Evolutionary conservation across 192 early-diverging fungal species (phyloP).

Genomic region (Glomus cerebriforme): DNA sequence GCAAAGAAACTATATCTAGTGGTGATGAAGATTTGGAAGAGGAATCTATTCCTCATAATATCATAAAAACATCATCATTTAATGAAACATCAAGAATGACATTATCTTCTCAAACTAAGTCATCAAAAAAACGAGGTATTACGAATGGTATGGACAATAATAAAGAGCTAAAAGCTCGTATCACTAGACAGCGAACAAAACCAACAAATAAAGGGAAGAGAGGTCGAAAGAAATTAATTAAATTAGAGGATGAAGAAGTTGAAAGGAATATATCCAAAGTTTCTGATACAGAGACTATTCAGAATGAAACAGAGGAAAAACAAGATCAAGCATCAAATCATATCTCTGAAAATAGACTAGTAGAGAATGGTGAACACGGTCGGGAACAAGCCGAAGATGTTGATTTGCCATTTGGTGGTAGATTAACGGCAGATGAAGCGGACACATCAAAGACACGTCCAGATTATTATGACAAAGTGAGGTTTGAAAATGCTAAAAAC

Average conservation of each 20-base stretch:
- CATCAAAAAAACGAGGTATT: neutral
- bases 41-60: neutral
- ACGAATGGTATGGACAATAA: neutral
- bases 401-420: conserved; percentile 50
- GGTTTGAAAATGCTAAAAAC: conserved; percentile 55
- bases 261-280: neutral
- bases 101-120: neutral
- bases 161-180: neutral
- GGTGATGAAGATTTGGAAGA: neutral
- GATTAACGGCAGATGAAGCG: conserved; percentile 53
- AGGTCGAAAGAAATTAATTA: neutral
- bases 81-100: neutral
- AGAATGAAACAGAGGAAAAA: neutral
- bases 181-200: neutral
- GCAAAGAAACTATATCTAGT: neutral
- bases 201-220: neutral
- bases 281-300: neutral
- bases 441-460: conserved; percentile 58
- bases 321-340: neutral
- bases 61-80: neutral
- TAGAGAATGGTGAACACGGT: conserved; percentile 1
- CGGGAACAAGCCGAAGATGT: conserved; percentile 29
- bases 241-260: neutral
- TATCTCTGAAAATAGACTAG: neutral
- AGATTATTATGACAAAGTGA: conserved; percentile 46